These are phyloP conservation scores for Tilletia indica DNA, from an alignment of 1,284 basidiomycete species.

Conservation along the genomic window DNA sequence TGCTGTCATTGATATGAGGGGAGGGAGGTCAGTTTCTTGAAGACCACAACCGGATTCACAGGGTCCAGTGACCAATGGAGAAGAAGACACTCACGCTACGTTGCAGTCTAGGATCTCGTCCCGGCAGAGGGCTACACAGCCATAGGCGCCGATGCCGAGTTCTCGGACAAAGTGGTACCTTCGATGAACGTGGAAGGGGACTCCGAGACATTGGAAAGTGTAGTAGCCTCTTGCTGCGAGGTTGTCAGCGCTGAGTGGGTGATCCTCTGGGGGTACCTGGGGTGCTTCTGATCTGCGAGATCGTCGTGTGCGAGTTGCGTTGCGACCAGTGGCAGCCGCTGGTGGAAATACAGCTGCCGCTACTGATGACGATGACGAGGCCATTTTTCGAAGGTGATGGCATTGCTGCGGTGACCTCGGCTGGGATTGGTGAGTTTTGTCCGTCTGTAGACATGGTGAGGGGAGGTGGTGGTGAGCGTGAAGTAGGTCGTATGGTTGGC, in stretches of 20 bases:
- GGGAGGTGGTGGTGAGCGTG: too few species aligned
- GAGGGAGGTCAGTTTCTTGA: too few species aligned
- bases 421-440: too few species aligned
- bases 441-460: too few species aligned
- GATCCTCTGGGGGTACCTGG: slow-evolving; percentile 32
- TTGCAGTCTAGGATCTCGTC: slow-evolving; percentile 47
- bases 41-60: too few species aligned
- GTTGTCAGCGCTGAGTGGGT: slow-evolving; percentile 49
- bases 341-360: too few species aligned
- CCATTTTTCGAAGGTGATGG: too few species aligned
- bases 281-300: not conserved
- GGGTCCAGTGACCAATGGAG: not conserved
- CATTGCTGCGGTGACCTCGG: too few species aligned
- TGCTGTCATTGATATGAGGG: slow-evolving; percentile 18
- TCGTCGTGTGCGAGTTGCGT: slow-evolving; percentile 3
- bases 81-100: slow-evolving; percentile 37
- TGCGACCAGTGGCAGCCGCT: not conserved
- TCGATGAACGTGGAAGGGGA: slow-evolving; percentile 53
- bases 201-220: slow-evolving; percentile 49
- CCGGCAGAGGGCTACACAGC: slow-evolving; percentile 50
- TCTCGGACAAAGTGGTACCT: slow-evolving; percentile 51
- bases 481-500: too few species aligned
- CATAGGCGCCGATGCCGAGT: slow-evolving; percentile 54
- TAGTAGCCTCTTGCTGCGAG: slow-evolving; percentile 50
- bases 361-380: too few species aligned